Conservation (phyloP, 371 early-diverging fungal species). For the Circinella umbellata region DNA sequence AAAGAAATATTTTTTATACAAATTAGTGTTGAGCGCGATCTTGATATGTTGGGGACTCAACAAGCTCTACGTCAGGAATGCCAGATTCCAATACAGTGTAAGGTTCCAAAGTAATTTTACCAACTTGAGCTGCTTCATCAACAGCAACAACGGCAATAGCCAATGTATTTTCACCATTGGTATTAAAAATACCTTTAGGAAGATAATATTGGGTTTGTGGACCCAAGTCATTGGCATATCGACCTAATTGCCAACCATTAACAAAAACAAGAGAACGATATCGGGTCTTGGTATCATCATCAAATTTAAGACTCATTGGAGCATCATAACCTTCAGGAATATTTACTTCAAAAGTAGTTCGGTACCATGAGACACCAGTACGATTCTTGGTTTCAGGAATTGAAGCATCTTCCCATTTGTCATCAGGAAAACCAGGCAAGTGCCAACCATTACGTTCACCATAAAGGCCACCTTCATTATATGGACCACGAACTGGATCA, state of each 20-base stretch:
- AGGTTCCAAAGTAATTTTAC: slow-evolving; percentile 20
- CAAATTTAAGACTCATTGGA: slow-evolving; percentile 20
- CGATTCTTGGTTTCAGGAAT: slow-evolving; percentile 19
- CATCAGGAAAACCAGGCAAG: slow-evolving; percentile 27
- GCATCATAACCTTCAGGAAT: slow-evolving; percentile 24
- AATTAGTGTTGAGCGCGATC: not conserved
- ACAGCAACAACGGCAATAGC: slow-evolving; percentile 25
- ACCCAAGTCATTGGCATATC: slow-evolving; percentile 29
- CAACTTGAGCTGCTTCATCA: slow-evolving; percentile 19
- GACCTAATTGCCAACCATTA: slow-evolving; percentile 36
- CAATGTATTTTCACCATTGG: slow-evolving; percentile 23
- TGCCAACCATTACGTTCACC: slow-evolving; percentile 34
- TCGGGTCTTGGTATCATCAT: slow-evolving; percentile 14
- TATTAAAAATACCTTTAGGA: slow-evolving; percentile 29
- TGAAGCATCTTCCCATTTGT: slow-evolving; percentile 16
- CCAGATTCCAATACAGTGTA: slow-evolving; percentile 20
- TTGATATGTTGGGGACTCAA: slow-evolving; percentile 18
- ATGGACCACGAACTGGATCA: slow-evolving; percentile 27
- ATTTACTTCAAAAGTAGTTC: slow-evolving; percentile 21
- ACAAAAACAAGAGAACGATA: slow-evolving; percentile 26
- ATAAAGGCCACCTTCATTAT: slow-evolving; percentile 28
- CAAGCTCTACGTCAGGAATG: slow-evolving; percentile 13
- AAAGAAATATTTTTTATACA: too few relatives aligned
- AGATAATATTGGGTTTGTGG: slow-evolving; percentile 24
- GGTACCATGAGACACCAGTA: slow-evolving; percentile 26